These are phyloP conservation scores for Vanrija pseudolonga DNA, from an alignment of 1,284 basidiomycete species.

Conservation along the genomic window DNA sequence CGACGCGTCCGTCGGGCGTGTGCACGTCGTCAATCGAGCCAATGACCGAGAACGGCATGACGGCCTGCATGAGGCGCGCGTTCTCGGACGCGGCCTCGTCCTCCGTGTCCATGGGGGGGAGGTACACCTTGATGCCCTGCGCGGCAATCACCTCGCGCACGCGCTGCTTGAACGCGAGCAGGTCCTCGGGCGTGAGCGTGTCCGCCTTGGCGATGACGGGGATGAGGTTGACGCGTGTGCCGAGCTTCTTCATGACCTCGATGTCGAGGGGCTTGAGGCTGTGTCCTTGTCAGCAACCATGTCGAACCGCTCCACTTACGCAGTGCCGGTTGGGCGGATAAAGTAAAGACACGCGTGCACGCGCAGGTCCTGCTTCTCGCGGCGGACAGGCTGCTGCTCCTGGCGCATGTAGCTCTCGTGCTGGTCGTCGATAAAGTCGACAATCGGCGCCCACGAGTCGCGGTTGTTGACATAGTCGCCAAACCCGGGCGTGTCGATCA, in stretches of 20 bases:
- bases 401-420: conserved; percentile 99
- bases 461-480: conserved; percentile 99
- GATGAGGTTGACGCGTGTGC: conserved; percentile 92
- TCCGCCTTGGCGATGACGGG: conserved; percentile 98
- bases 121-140: conserved; percentile 92
- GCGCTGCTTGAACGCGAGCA: conserved; percentile 87
- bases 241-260: conserved; percentile 97
- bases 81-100: conserved; percentile 86
- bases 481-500: conserved; percentile 98
- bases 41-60: conserved; percentile 98
- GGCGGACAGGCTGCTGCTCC: conserved; percentile 94
- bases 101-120: conserved; percentile 85
- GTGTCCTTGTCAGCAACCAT: conserved; percentile 9
- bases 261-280: conserved; percentile 97
- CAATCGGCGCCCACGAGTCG: conserved; percentile 95
- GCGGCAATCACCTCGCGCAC: conserved; percentile 86
- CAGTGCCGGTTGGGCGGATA: conserved; percentile 91
- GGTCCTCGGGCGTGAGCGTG: conserved; percentile 89
- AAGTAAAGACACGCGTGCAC: conserved; percentile 99
- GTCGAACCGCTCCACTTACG: conserved; percentile 57
- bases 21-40: conserved; percentile 92
- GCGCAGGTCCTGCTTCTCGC: conserved; percentile 88
- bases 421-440: conserved; percentile 99
- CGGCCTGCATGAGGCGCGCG: conserved; percentile 74
- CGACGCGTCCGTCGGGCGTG: conserved; percentile 82